A percentile compares a stretch with the other conserved stretches of the same genome.
Conservation (phyloP, 2,329 filamentous ascomycete genomes). For the Cryphonectria nitschkei region DNA sequence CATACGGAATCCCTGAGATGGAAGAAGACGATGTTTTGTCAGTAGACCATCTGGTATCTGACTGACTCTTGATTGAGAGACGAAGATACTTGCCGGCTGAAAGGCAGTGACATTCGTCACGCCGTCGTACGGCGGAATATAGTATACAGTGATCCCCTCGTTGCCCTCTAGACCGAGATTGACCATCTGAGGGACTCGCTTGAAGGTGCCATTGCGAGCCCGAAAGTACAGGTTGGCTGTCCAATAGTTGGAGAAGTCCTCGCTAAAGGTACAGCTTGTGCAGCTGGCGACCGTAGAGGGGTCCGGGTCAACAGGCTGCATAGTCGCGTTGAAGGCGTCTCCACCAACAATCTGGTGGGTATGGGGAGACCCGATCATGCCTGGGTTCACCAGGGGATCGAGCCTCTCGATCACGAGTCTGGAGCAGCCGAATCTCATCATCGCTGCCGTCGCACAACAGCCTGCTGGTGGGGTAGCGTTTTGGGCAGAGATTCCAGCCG, state of each 20-base stretch:
- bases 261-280: slow-evolving; percentile 35
- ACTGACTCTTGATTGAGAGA: slow-evolving; percentile 2
- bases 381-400: slow-evolving; percentile 41
- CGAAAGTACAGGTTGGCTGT: slow-evolving; percentile 34
- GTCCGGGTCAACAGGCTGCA: slow-evolving; percentile 33
- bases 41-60: not conserved
- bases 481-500: not conserved
- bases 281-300: slow-evolving; percentile 25
- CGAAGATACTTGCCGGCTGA: slow-evolving; percentile 37
- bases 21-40: not conserved
- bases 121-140: slow-evolving; percentile 42
- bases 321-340: slow-evolving; percentile 45
- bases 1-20: slow-evolving; percentile 40
- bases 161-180: slow-evolving; percentile 40
- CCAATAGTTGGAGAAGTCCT: slow-evolving; percentile 41
- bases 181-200: slow-evolving; percentile 41
- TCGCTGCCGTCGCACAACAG: slow-evolving; percentile 21
- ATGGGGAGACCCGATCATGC: slow-evolving; percentile 40
- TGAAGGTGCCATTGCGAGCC: slow-evolving; percentile 36
- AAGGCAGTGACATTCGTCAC: slow-evolving; percentile 43
- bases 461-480: not conserved
- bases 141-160: slow-evolving; percentile 44
- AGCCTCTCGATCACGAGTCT: slow-evolving; percentile 34
- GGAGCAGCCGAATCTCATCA: slow-evolving; percentile 35
- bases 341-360: slow-evolving; percentile 45